phyloP scores from a whole-genome alignment of 2,329 filamentous ascomycete species.

The Diaporthe capsici region DNA sequence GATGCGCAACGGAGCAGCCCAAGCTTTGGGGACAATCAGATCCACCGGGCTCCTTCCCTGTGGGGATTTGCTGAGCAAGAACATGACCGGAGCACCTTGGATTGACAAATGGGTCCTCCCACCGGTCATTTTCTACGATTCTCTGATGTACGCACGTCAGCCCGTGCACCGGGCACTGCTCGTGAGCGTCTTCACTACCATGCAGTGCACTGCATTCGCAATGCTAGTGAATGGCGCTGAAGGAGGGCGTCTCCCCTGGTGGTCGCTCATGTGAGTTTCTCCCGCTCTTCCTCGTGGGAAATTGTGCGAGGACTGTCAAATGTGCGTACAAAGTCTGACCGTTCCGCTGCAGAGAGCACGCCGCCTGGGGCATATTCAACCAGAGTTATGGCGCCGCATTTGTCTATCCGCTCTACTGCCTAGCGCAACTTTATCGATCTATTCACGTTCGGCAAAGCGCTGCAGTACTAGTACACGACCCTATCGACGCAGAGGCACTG shows the following conservation, averaged over 20 bases:
- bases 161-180: background rate
- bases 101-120: background rate
- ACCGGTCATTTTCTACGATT: background rate
- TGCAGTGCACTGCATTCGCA: background rate
- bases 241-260: background rate
- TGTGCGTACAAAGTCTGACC: too few relatives aligned
- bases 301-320: too few relatives aligned
- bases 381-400: background rate
- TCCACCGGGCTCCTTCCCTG: background rate
- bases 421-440: background rate
- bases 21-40: background rate
- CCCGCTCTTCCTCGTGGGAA: too few relatives aligned
- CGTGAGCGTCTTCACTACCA: background rate
- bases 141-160: background rate
- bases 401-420: background rate
- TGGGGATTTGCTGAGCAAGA: background rate
- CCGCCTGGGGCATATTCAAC: background rate
- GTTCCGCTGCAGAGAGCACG: background rate
- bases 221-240: background rate
- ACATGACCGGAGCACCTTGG: background rate
- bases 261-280: background rate
- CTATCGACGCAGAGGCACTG: background rate
- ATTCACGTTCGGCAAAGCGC: background rate
- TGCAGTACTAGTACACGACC: background rate
- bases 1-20: background rate